Base-by-base conservation (phyloP, 2,329 filamentous ascomycete species). In the Corynespora cassiicola region DNA sequence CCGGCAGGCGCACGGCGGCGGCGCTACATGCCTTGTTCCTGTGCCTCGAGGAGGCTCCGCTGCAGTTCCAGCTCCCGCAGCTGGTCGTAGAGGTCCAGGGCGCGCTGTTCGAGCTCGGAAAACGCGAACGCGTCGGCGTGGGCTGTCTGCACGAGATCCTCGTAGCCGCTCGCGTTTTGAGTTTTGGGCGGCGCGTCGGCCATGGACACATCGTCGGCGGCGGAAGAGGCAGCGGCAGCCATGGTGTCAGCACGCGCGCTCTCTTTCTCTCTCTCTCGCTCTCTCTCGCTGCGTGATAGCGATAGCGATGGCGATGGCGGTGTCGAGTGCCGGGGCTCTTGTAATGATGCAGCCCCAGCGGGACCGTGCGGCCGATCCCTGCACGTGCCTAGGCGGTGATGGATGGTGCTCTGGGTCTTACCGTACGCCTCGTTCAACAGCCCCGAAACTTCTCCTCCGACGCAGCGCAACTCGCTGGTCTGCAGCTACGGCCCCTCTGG, bases 31-130 rank as follows among this genome's bases (percentile, higher is more conserved):
- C 63, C 52, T 55, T 49, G 26, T 18, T 61, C 56, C 42, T 72
- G 70, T 39, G 71, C 69, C 52, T 75, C 68, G 9, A 90, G 68
- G 24, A 94, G 75, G 23, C 84, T 84, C 38, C 84, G 80, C 69
- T 94, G 85, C 15, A 92, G 71, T 56, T 84, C 81, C 28, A 91
- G 75, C 62, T 88, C 82, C 57, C 86, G 82, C 17, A 90, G 72
- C 50, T 79, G 78, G 63, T 90, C 84, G 67, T 89, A 87, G 31
- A 91, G 77, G 25, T 82, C 77, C 22, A 94, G 73, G 18, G 86
- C 77, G 48, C 77, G 76, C 54, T 77, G 72, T 68, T 95, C 89
- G 43, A 80, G 76, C 22, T 81, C 76, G 2, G 85, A 87, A 27
- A 92, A 73, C 6, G 77, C 73, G 23, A 84, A 74, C 42, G 69